Evolutionary conservation across 345 rosid species (phyloP), one percentile per base, ranked within the genome.

Genomic region (Gossypium turneri): DNA sequence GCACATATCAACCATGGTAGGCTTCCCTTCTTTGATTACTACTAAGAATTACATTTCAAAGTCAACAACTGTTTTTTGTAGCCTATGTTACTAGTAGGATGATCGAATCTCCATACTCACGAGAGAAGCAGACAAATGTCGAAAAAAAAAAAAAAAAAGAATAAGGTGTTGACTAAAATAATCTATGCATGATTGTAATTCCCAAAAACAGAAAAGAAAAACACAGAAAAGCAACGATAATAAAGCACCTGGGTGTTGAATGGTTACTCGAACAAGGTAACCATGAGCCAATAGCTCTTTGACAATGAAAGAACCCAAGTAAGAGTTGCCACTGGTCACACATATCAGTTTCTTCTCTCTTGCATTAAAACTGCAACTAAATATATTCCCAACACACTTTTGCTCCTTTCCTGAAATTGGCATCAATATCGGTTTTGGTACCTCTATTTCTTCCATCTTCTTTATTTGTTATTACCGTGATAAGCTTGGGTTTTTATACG

Each of bases 311-410:
- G 82, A 78, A 55, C 82, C 85, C 51, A 84, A 74, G 71, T n/a
- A 76, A 27, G 85, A 84, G 47, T 80, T 84, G 4, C 85, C 87
- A 69, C 75, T 55, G 8, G 84, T 84, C 16, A 84, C 85, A 76
- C 87, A 84, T 50, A 84, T 77, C 73, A 84, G 73, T 52, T 79
- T 77, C 66, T 73, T 73, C 55, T 80, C 81, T 75, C 78, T 52
- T 29, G 74, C 76, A 44, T 19, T 80, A 67, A 78, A 80, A 59
- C 69, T 17, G 55, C 73, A 22, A 34, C 71, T 52, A 29, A 73
- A 41, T 67, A 45, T 70, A 53, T 69, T 60, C 12, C 76, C 67
- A 13, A 6, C 6, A 75, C 76, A 75, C 34, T 57, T 75, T 56
- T 27, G 59, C 70, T 75, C 68, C 27, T 62, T 73, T 56, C 22